Base-by-base conservation (phyloP, 1,284 basidiomycete genomes). In the Fomitopsis schrenkii region DNA sequence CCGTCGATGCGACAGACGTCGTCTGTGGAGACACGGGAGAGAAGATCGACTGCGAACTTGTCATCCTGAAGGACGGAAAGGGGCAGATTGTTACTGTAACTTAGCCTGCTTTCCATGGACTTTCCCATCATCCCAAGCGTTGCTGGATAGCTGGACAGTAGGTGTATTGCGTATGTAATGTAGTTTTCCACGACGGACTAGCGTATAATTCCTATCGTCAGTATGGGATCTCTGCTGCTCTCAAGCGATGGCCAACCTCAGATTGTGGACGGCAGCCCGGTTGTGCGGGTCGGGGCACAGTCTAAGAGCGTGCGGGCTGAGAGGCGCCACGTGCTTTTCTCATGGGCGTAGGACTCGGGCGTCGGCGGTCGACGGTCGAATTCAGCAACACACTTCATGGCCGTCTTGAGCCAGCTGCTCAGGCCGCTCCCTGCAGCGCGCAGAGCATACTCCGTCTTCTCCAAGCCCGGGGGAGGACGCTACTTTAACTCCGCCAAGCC, bases 11-110 rank as follows among this genome's bases (percentile, higher is more conserved):
- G 59, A 98, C 97, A 14, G 90, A 91, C 68, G 89, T 99, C 33
- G 86, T 94, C 1, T 98, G 97, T 72, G 85, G 95, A 79, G 97
- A 98, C 75, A 95, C 90, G 1, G 94, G 94, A n/a, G 97, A 99
- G 79, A 90, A 87, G 70, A 86, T 97, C 58, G 91, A 93, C 65
- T 95, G 93, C 72, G 95, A 97, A 72, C 76, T 97, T 6, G 94
- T 97, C 30, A 91, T 97, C 59, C 79, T 97, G 64, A 93, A 91
- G 71, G 91, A 93, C 70, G 91, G 92, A 14, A 85, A 85, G 72
- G 94, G 94, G 0, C 90, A 95, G 64, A 89, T 95, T 64, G 90
- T 96, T 44, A 94, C 88, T 35, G 90, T 96, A 46, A 95, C 94
- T 15, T 91, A 74, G 76, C 14, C 17, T 10, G 28, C 45, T 19